Evolutionary conservation across 148 eudicot genomes (phyloP).

Genomic region (Camellia lanceoleosa): DNA sequence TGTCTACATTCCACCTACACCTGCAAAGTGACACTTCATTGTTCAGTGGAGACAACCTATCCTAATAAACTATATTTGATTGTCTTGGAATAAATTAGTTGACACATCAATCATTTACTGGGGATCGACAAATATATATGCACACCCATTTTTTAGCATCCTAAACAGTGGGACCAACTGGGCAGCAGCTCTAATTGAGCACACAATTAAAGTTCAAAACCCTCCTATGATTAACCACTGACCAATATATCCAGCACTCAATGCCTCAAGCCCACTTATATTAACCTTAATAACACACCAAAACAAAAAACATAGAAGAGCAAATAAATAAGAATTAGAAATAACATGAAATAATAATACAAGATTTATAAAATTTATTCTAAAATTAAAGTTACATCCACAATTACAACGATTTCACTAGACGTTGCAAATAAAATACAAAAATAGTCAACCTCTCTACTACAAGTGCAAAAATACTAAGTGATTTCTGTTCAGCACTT

Average conservation of each 20-base stretch:
- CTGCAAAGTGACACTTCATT: no score
- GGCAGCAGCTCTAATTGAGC: background rate
- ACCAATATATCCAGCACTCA: constrained; percentile 9
- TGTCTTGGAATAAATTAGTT: background rate
- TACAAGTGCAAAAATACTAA: no score
- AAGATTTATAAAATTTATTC: no score
- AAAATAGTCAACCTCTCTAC: no score
- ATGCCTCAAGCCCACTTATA: background rate
- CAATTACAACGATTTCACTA: no score
- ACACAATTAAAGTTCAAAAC: background rate
- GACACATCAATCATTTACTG: background rate
- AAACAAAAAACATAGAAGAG: no score
- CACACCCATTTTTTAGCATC: constrained; percentile 1
- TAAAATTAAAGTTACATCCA: no score
- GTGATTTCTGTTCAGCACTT: no score
- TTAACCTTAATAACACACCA: background rate
- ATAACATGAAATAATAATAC: no score
- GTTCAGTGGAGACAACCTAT: background rate
- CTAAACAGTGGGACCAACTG: background rate
- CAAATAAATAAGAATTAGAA: no score
- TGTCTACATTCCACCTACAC: no score
- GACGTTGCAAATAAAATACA: no score
- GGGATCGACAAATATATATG: background rate
- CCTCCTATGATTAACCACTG: background rate
- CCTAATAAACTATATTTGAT: background rate